Conservation (phyloP, 169 alveolate species). For the Neospora caninum region DNA sequence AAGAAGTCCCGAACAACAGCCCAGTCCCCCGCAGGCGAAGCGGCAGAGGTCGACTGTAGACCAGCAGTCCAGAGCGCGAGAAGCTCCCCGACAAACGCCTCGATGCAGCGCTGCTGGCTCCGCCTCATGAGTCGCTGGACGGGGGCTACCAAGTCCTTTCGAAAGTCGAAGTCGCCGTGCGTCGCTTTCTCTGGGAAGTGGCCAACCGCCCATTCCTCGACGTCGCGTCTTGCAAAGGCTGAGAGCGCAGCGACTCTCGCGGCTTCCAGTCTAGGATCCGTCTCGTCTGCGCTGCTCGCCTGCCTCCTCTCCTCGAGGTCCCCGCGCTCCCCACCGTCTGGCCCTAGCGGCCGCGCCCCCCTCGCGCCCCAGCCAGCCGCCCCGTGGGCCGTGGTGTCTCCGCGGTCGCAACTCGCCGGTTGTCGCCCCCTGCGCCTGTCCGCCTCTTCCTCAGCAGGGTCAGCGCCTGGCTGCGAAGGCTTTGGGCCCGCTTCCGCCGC, state of each 20-base stretch:
- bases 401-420: too few relatives aligned
- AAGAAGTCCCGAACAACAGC: neutral
- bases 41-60: neutral
- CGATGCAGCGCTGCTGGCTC: slow-evolving; percentile 6
- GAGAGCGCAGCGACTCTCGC: neutral
- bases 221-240: neutral
- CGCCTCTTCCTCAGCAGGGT: too few relatives aligned
- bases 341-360: too few relatives aligned
- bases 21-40: neutral
- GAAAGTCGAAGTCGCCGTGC: slow-evolving; percentile 71
- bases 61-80: neutral
- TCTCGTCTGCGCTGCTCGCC: too few relatives aligned
- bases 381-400: too few relatives aligned
- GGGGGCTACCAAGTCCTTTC: slow-evolving; percentile 67
- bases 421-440: too few relatives aligned
- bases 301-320: too few relatives aligned
- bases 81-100: neutral
- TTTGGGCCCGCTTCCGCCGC: too few relatives aligned
- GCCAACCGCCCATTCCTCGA: slow-evolving; percentile 36
- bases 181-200: slow-evolving; percentile 76
- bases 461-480: too few relatives aligned
- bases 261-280: neutral
- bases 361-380: too few relatives aligned
- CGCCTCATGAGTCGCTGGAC: slow-evolving; percentile 60
- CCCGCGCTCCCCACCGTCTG: too few relatives aligned